phyloP scores from a whole-genome alignment of 179 eudicot species.

The Heliamphora ciliata region DNA sequence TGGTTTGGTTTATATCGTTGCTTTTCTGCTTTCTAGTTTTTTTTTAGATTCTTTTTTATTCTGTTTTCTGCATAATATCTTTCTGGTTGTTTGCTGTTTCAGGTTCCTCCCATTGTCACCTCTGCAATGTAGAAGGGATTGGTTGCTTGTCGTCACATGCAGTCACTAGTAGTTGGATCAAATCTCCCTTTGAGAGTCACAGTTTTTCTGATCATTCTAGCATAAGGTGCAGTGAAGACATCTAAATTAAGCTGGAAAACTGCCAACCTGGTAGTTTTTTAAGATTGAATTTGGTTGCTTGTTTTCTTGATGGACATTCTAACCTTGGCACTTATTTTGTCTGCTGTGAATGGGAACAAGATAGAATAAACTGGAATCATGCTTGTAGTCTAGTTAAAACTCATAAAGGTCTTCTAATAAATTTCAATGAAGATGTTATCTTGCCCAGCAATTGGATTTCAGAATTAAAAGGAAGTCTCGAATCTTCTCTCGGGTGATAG shows the following conservation, averaged over 20 bases:
- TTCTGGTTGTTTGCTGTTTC: slow-evolving; percentile 5
- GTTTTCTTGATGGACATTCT: neutral
- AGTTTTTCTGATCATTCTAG: slow-evolving; percentile 24
- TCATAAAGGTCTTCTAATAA: neutral
- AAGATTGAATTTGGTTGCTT: neutral
- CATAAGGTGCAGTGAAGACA: slow-evolving; percentile 24
- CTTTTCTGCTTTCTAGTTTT: neutral
- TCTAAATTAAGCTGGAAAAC: neutral
- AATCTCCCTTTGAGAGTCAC: slow-evolving; percentile 23
- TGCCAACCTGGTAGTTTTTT: neutral
- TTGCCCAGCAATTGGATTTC: neutral
- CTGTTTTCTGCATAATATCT: neutral
- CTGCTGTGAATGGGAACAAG: neutral
- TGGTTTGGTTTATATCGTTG: neutral
- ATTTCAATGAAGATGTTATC: neutral
- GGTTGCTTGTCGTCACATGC: slow-evolving; percentile 33
- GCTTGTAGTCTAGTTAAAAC: neutral
- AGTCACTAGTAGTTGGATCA: slow-evolving; percentile 26
- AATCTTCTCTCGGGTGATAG: neutral
- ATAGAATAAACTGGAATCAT: neutral
- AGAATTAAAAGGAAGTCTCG: neutral
- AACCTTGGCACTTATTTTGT: neutral
- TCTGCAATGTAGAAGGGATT: slow-evolving; percentile 30
- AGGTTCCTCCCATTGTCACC: slow-evolving; percentile 25
- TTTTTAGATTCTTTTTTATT: neutral